phyloP scores from a whole-genome alignment of 805 yeast species.

The Zygotorulaspora sp. region DNA sequence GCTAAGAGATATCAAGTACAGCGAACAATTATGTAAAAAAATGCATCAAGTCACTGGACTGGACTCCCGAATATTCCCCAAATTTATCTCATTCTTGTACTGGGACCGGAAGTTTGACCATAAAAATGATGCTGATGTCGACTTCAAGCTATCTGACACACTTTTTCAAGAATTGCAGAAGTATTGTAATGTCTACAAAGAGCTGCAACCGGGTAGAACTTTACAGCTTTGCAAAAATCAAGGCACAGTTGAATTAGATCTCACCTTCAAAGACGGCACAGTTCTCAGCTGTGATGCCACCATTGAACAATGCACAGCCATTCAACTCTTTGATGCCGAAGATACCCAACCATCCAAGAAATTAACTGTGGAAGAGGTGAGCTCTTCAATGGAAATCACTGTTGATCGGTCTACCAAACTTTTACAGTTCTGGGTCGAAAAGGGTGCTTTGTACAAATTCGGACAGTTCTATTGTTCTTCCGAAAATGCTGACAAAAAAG shows the following conservation, averaged over 20 bases:
- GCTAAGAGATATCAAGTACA: conserved; percentile 65
- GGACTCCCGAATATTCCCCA: conserved; percentile 43
- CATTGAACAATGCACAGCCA: conserved; percentile 66
- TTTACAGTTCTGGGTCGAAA: conserved; percentile 59
- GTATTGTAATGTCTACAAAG: conserved; percentile 43
- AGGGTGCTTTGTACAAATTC: conserved; percentile 47
- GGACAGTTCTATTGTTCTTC: conserved; percentile 14
- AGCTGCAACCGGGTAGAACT: conserved; percentile 51
- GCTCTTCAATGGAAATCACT: conserved; percentile 40
- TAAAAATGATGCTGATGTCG: conserved; percentile 20
- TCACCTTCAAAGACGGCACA: conserved; percentile 49
- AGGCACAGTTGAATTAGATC: conserved; percentile 58
- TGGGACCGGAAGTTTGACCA: conserved; percentile 56
- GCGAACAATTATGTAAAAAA: conserved; percentile 43
- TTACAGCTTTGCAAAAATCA: conserved; percentile 52
- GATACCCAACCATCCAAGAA: conserved; percentile 6
- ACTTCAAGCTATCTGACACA: conserved; percentile 46
- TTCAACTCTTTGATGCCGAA: conserved; percentile 42
- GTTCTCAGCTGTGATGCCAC: conserved; percentile 44
- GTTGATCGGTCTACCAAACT: conserved; percentile 38
- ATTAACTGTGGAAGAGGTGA: conserved; percentile 36
- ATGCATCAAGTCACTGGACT: conserved; percentile 32
- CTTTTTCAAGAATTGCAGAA: conserved; percentile 41
- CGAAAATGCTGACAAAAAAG: neutral
- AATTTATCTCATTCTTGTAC: conserved; percentile 68